phyloP scores from a whole-genome alignment of 805 yeast species.

The Millerozyma miso region DNA sequence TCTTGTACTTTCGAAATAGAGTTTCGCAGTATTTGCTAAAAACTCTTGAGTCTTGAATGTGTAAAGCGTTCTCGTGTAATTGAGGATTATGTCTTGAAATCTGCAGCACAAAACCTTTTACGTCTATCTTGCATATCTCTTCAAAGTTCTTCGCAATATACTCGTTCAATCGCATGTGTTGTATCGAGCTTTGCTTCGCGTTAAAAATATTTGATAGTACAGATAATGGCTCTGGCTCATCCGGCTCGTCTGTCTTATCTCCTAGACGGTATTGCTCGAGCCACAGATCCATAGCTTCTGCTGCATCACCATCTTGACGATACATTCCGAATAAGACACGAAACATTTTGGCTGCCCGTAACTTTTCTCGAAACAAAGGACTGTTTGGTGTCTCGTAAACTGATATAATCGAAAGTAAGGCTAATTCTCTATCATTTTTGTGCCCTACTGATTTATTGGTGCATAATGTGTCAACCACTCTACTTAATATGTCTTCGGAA shows the following conservation, averaged over 20 bases:
- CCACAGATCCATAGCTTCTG: constrained; percentile 56
- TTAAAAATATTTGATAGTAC: constrained; percentile 1
- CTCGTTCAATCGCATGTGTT: constrained; percentile 20
- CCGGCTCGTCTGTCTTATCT: neutral
- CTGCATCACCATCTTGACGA: constrained; percentile 46
- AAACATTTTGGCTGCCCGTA: constrained; percentile 53
- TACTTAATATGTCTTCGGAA: constrained; percentile 53
- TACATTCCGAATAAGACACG: constrained; percentile 58
- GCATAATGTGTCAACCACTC: constrained; percentile 50
- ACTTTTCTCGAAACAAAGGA: constrained; percentile 43
- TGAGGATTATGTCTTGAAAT: constrained; percentile 34
- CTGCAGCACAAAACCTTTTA: constrained; percentile 30
- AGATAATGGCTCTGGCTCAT: neutral
- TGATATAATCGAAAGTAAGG: constrained; percentile 68
- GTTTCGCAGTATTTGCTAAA: neutral
- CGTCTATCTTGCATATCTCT: constrained; percentile 22
- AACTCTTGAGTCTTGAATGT: constrained; percentile 16
- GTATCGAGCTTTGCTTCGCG: constrained; percentile 10
- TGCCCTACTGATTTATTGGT: constrained; percentile 25
- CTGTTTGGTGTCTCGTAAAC: constrained; percentile 57
- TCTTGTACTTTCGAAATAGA: neutral
- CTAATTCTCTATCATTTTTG: constrained; percentile 65
- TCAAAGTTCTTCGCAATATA: constrained; percentile 23
- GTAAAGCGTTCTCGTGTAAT: constrained; percentile 36
- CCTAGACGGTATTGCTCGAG: constrained; percentile 17